Percentiles rank a stretch among this genome's conserved stretches.
Conservation (phyloP, 208 protist species). For the Tetramitus jugosus region DNA sequence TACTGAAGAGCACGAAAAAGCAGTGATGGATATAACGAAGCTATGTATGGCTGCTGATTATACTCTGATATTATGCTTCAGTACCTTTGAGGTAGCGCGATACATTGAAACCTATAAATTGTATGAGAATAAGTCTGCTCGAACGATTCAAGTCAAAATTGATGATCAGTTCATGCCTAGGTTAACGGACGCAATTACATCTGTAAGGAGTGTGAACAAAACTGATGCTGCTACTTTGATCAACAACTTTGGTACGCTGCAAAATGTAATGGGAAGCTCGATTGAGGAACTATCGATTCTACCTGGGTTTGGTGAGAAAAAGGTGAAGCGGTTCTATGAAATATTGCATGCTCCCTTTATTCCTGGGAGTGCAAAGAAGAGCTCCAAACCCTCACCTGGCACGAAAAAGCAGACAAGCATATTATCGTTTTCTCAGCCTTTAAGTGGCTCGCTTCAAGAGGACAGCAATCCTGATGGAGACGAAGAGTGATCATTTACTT, state of each 20-base stretch:
- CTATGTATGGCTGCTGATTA: background rate
- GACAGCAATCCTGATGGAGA: no score
- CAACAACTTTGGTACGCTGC: background rate
- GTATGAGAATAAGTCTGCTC: background rate
- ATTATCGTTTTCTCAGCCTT: no score
- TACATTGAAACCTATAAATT: background rate
- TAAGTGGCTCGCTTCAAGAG: no score
- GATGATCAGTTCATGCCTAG: background rate
- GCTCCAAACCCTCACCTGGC: no score
- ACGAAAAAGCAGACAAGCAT: no score
- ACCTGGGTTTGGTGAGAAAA: background rate
- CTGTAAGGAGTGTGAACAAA: background rate
- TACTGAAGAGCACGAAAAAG: background rate
- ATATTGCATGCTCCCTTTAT: background rate
- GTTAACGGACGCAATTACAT: background rate
- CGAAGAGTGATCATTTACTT: no score
- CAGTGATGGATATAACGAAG: background rate
- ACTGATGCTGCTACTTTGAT: background rate
- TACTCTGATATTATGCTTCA: background rate
- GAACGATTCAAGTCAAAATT: conserved; percentile 1
- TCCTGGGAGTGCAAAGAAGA: no score
- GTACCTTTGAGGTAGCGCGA: background rate
- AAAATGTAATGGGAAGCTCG: background rate
- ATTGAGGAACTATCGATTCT: background rate
- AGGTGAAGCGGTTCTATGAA: background rate